Percentiles rank a stretch among this genome's conserved stretches.
phyloP scores from a whole-genome alignment of 2,329 filamentous ascomycete genomes.

The Aspergillus fijiensis region DNA sequence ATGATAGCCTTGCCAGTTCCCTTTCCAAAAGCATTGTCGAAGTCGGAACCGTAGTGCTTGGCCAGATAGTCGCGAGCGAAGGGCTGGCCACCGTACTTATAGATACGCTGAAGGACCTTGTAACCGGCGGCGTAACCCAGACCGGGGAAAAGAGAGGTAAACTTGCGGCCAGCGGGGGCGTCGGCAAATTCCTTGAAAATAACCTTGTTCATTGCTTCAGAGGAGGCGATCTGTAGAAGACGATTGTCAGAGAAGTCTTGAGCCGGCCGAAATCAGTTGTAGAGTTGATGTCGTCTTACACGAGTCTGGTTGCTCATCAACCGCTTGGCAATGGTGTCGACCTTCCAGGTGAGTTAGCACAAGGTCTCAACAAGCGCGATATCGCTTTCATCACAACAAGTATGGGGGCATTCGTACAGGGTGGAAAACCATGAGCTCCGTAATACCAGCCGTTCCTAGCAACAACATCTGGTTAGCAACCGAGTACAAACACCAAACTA shows the following conservation, averaged over 20 bases:
- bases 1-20: conserved; percentile 98
- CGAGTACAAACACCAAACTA: conserved; percentile 8
- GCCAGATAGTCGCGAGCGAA: conserved; percentile 88
- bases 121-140: conserved; percentile 97
- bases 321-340: conserved; percentile 97
- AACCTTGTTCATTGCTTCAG: conserved; percentile 75
- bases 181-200: conserved; percentile 88
- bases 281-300: conserved; percentile 44
- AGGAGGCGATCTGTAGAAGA: conserved; percentile 53
- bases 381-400: too few species aligned
- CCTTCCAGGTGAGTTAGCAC: conserved; percentile 52
- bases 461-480: conserved; percentile 15
- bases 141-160: conserved; percentile 93
- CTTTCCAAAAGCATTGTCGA: conserved; percentile 88
- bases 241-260: conserved; percentile 16
- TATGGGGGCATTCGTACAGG: conserved; percentile 57
- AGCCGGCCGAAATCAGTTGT: background rate
- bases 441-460: conserved; percentile 84
- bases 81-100: conserved; percentile 98
- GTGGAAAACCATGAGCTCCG: conserved; percentile 90
- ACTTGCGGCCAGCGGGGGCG: conserved; percentile 71
- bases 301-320: conserved; percentile 96
- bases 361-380: background rate
- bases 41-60: conserved; percentile 74
- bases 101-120: conserved; percentile 94